phyloP scores from a whole-genome alignment of 306 rosid genomes.

The Comarum palustre region DNA sequence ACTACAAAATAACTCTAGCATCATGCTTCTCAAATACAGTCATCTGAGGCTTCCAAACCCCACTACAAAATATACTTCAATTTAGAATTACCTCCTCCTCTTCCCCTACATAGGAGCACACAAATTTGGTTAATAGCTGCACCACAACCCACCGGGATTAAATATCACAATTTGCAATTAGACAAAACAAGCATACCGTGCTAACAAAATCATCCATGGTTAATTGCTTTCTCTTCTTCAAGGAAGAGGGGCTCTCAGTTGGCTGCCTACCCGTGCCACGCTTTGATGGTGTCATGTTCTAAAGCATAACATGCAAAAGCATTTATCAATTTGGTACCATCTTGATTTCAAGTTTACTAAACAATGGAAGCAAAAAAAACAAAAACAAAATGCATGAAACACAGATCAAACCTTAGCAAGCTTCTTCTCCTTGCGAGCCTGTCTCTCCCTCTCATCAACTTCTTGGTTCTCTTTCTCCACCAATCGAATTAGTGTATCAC shows the following conservation, averaged over 20 bases:
- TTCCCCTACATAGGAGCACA: constrained; percentile 59
- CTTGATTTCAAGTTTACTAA: not conserved
- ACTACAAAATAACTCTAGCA: constrained; percentile 2
- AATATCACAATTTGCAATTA: constrained; percentile 1
- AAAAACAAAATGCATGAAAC: not conserved
- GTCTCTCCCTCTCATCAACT: constrained; percentile 92
- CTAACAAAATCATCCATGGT: constrained; percentile 71
- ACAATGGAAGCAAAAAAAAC: not conserved
- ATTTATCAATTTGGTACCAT: not conserved
- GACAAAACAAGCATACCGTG: constrained; percentile 44
- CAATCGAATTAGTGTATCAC: constrained; percentile 87
- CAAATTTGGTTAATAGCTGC: constrained; percentile 17
- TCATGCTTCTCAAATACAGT: not conserved
- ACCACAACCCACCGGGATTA: not conserved
- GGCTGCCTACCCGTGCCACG: constrained; percentile 64
- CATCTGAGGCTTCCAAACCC: not conserved
- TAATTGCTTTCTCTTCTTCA: constrained; percentile 82
- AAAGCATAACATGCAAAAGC: constrained; percentile 27
- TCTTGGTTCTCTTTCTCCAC: constrained; percentile 99
- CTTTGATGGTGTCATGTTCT: constrained; percentile 86
- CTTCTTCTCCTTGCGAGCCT: constrained; percentile 97
- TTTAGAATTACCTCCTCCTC: constrained; percentile 54
- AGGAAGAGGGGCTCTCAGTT: constrained; percentile 56
- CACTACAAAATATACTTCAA: not conserved
- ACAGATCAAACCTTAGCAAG: constrained; percentile 72